These are phyloP conservation scores for Komagataella populi DNA, from an alignment of 805 yeast genomes.

Conservation along the genomic window DNA sequence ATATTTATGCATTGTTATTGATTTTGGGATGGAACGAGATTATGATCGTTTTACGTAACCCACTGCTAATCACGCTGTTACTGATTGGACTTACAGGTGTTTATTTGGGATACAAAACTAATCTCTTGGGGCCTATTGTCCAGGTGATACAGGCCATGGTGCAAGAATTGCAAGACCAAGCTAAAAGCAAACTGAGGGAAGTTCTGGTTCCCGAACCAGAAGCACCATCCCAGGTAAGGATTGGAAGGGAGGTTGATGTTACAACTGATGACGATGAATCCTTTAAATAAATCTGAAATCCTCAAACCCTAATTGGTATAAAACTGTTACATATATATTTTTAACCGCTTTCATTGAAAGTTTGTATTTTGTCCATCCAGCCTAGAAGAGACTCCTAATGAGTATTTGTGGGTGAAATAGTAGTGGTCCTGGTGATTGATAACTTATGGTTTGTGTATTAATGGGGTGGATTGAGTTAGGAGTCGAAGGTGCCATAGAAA, in stretches of 20 bases:
- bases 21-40: slow-evolving; percentile 94
- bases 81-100: slow-evolving; percentile 44
- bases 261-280: not conserved
- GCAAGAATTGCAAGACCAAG: slow-evolving; percentile 41
- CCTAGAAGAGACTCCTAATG: too few relatives aligned
- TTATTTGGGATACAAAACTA: slow-evolving; percentile 56
- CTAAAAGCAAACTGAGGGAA: slow-evolving; percentile 46
- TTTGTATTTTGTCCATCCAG: too few relatives aligned
- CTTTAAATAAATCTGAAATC: too few relatives aligned
- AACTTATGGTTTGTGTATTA: too few relatives aligned
- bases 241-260: not conserved
- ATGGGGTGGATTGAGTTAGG: too few relatives aligned
- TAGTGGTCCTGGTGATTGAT: too few relatives aligned
- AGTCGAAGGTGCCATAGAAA: too few relatives aligned
- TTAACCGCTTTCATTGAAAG: not conserved
- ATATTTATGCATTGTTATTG: slow-evolving; percentile 58
- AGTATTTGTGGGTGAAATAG: too few relatives aligned
- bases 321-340: not conserved
- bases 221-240: not conserved
- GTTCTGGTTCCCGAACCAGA: slow-evolving; percentile 18
- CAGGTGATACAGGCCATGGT: slow-evolving; percentile 42
- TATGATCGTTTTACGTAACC: slow-evolving; percentile 75
- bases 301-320: not conserved
- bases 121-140: slow-evolving; percentile 65
- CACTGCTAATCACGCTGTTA: slow-evolving; percentile 57